A percentile compares a stretch with the other conserved stretches of the same genome.
These are phyloP conservation scores for Globisporangium solare DNA, from an alignment of 352 stramenopile genomes.

Conservation along the genomic window DNA sequence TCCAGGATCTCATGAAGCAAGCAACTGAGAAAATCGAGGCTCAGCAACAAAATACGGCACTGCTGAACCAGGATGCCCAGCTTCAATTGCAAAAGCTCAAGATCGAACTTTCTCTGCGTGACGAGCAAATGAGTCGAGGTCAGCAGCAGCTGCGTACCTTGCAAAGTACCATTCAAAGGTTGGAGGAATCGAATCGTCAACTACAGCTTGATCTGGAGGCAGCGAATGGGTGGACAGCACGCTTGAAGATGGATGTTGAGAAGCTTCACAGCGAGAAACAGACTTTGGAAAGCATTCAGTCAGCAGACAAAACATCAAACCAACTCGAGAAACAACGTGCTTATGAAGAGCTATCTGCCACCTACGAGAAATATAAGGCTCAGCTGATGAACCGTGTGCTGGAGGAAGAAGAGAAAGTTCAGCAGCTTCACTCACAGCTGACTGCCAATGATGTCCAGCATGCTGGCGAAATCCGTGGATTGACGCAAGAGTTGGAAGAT, in stretches of 20 bases:
- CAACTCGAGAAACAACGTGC: conserved; percentile 19
- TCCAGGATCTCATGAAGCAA: conserved; percentile 48
- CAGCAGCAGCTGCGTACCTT: conserved; percentile 33
- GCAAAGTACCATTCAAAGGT: conserved; percentile 19
- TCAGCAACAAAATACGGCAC: conserved; percentile 34
- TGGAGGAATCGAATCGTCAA: conserved; percentile 30
- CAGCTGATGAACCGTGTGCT: conserved; percentile 36
- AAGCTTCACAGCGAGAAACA: conserved; percentile 36
- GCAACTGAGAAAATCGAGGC: conserved; percentile 32
- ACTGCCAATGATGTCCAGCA: conserved; percentile 25
- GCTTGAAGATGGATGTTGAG: conserved; percentile 30
- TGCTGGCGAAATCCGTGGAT: conserved; percentile 19
- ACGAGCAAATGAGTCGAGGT: conserved; percentile 43
- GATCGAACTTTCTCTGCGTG: conserved; percentile 30
- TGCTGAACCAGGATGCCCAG: conserved; percentile 39
- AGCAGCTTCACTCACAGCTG: conserved; percentile 29
- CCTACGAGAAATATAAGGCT: conserved; percentile 35
- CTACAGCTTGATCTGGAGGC: conserved; percentile 32
- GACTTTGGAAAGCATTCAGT: conserved; percentile 23
- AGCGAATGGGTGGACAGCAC: conserved; percentile 25
- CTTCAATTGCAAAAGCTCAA: conserved; percentile 37
- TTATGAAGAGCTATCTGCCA: conserved; percentile 26
- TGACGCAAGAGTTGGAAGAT: conserved; percentile 26
- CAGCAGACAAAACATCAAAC: conserved; percentile 12
- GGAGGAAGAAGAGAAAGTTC: conserved; percentile 38